Evolutionary conservation across 2,329 filamentous ascomycete species (phyloP), one percentile per base, ranked within the genome.

Genomic region (Talaromyces verruculosus): DNA sequence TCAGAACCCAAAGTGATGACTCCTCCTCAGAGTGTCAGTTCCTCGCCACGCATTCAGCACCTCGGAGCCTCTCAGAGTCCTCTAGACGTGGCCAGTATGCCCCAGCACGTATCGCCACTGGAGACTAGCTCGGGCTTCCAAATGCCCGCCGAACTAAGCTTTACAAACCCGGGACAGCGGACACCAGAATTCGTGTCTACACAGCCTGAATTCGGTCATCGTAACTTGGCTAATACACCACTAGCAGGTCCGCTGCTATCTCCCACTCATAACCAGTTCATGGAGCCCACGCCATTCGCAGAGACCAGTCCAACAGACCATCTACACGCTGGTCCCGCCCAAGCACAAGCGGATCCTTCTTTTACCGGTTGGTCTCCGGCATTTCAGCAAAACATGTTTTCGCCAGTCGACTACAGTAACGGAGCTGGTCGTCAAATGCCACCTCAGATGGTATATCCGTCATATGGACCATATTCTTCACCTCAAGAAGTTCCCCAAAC

Each of bases 381-480:
- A 5, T 78, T 77, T 68, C 72, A 76, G n/a, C 73, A 73, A 25
- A 72, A 72, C 35, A 68, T 77, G 47, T 79, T 76, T 70, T 70
- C 69, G 19, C 67, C 76, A 0, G 70, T 77, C 6, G 75, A 76
- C 11, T 79, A 75, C 65, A 67, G 63, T 8, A 43, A 70, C 2
- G 49, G 68, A 1, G 64, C 67, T 35, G 67, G 62, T 22, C 75
- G 75, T 53, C 60, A 72, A 5, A 63, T 77, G 19, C 47, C 70
- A 17, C 74, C 72, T 39, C 64, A 72, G 17, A 72, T 77, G 69
- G 67, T 69, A 41, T 78, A 74, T 65, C 64, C 69, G n/a, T 53
- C 71, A 10, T 65, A 70, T 30, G 63, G 71, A 8, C 68, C 73
- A 28, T 55, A 71, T 11, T 72, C 74, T n/a, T 72, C 74, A 10